Base-by-base conservation (phyloP, 768 basidiomycete species). In the Trametes cinnabarina region DNA sequence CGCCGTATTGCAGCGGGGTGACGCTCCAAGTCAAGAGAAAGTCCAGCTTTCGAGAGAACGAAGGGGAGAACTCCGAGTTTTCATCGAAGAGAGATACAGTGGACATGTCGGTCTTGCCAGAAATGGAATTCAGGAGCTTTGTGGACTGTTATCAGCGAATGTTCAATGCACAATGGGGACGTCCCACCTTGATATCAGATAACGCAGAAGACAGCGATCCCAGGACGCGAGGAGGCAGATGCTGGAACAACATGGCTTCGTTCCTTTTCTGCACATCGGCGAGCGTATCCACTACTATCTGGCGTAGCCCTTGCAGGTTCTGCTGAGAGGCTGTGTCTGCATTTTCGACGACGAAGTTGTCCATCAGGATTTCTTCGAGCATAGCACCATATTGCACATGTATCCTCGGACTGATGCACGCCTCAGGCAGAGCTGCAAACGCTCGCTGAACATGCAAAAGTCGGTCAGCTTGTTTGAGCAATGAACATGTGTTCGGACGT, bases 21-120 rank as follows among this genome's bases (percentile, higher is more conserved):
- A 92, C 84, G 64, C 83, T 83, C 91, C 92, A 94, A 0, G 88
- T 88, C 10, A 93, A 77, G 2, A 92, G 77, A 51, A 85, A 79
- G 62, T 89, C 83, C 17, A 92, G 79, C 66, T 92, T 90, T 57
- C 81, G 80, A n/a, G 77, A 72, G 64, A 91, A 89, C 11, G 71
- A 68, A 12, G 74, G 65, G 20, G 72, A 66, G 52, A 78, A 51
- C 25, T 70, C 68, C 2, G 69, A 67, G 26, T 73, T 74, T 9
- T 77, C 75, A 7, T 80, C 76, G 62, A 92, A 89, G 68, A 87
- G 90, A 1, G 70, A 55, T 30, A 90, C 72, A 7, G 75, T 70
- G 23, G 76, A 72, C 64, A 94, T 76, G 62, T 87, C 81, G 3
- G 87, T 88, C 37, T 77, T 77, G 19, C 78, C 79, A 23, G 83